Conservation (phyloP, 495 filamentous ascomycete genomes). For the Aspergillus bridgeri region DNA sequence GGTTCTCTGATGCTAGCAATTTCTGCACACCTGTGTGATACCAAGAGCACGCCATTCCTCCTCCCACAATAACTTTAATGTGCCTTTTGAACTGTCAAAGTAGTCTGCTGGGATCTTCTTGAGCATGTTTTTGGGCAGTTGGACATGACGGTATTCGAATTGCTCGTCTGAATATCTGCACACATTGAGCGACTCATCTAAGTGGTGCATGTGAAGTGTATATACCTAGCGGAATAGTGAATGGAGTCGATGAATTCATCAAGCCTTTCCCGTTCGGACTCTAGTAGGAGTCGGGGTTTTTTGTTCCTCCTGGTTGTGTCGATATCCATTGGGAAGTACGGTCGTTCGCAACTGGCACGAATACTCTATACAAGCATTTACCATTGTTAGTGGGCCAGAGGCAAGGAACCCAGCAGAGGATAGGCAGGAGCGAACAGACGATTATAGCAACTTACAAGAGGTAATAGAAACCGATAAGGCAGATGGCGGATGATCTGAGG, state of each 20-base stretch:
- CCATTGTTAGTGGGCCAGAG: neutral
- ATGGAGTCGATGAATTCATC: slow-evolving; percentile 91
- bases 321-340: slow-evolving; percentile 55
- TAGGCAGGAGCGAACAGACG: neutral
- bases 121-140: slow-evolving; percentile 95
- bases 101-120: slow-evolving; percentile 96
- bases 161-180: slow-evolving; percentile 80
- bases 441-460: neutral
- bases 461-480: neutral
- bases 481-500: neutral
- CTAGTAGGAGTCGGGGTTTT: slow-evolving; percentile 73
- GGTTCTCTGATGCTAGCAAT: slow-evolving; percentile 7
- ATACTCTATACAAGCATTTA: neutral
- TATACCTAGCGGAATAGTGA: slow-evolving; percentile 90
- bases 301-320: slow-evolving; percentile 81
- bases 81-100: slow-evolving; percentile 85
- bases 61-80: slow-evolving; percentile 94
- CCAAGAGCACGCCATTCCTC: slow-evolving; percentile 96
- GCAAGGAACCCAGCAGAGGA: neutral
- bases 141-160: slow-evolving; percentile 93
- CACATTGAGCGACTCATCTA: slow-evolving; percentile 2
- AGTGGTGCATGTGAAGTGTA: neutral
- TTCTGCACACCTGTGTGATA: slow-evolving; percentile 77
- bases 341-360: neutral
- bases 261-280: slow-evolving; percentile 73